Percentiles rank a stretch among this genome's conserved stretches.
Conservation (phyloP, 495 filamentous ascomycete genomes). For the Mytilinidion resinicola region DNA sequence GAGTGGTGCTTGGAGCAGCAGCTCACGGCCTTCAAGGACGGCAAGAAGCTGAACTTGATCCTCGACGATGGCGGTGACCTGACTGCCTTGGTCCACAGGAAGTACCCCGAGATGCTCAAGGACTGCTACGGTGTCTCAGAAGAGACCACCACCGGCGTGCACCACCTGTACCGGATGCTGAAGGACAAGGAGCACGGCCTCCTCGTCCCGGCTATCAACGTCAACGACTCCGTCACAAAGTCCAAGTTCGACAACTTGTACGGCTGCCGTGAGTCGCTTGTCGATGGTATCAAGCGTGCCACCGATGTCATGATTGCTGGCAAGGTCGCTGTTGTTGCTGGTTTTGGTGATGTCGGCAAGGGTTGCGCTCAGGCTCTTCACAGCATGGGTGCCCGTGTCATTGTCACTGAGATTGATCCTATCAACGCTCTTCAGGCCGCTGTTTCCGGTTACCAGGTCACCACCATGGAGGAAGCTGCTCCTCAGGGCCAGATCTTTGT, state of each 20-base stretch:
- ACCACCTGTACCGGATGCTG: conserved; percentile 98
- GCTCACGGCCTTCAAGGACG: conserved; percentile 91
- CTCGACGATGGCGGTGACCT: conserved; percentile 98
- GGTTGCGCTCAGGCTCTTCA: conserved; percentile 93
- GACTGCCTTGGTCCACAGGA: conserved; percentile 90
- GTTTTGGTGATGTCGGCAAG: conserved; percentile 99
- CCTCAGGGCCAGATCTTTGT: conserved; percentile 92
- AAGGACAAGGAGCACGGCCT: conserved; percentile 67
- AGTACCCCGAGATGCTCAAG: conserved; percentile 96
- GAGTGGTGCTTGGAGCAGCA: conserved; percentile 99
- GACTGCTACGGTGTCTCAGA: conserved; percentile 97
- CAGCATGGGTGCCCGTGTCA: conserved; percentile 93
- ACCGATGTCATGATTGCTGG: conserved; percentile 99
- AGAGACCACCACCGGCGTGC: conserved; percentile 99
- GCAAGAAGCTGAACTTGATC: conserved; percentile 94
- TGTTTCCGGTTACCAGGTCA: conserved; percentile 93
- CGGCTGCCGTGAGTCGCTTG: conserved; percentile 96
- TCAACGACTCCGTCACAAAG: conserved; percentile 99
- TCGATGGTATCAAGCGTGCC: conserved; percentile 99
- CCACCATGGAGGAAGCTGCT: conserved; percentile 94
- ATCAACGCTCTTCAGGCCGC: conserved; percentile 99
- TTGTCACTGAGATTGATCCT: conserved; percentile 95
- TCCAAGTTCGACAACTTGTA: conserved; percentile 99
- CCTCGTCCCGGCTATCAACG: conserved; percentile 93
- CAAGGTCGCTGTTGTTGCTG: conserved; percentile 94